A percentile compares a stretch with the other conserved stretches of the same genome.
These are phyloP conservation scores for Ophiostoma quercus DNA, from an alignment of 2,329 filamentous ascomycete genomes.

Conservation along the genomic window DNA sequence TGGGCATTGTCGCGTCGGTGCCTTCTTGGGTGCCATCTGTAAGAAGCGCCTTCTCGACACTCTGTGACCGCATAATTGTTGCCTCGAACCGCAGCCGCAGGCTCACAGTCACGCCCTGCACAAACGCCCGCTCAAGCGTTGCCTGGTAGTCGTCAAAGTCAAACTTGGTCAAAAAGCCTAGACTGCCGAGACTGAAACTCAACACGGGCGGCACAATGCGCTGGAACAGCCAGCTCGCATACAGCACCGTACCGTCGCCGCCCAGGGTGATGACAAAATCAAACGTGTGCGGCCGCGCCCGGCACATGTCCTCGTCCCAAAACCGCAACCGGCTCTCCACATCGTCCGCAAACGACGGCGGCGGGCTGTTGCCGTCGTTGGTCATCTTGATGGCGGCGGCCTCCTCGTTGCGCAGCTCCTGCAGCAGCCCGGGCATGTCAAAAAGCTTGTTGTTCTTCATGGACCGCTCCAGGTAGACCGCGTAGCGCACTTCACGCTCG, in stretches of 20 bases:
- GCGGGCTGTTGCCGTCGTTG: slow-evolving; percentile 28
- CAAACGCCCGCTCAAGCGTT: slow-evolving; percentile 67
- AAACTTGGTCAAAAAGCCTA: slow-evolving; percentile 95
- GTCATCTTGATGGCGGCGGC: slow-evolving; percentile 1
- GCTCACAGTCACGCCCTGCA: slow-evolving; percentile 81
- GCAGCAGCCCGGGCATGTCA: slow-evolving; percentile 62
- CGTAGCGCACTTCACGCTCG: slow-evolving; percentile 63
- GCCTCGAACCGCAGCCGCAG: slow-evolving; percentile 85
- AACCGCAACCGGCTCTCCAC: slow-evolving; percentile 60
- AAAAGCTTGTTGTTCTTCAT: slow-evolving; percentile 68
- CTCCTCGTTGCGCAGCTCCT: slow-evolving; percentile 48
- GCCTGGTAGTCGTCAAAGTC: slow-evolving; percentile 72
- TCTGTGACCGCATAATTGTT: slow-evolving; percentile 80
- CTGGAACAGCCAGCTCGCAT: slow-evolving; percentile 95
- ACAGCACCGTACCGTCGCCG: slow-evolving; percentile 94
- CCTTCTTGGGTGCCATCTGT: not conserved
- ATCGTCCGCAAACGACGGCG: slow-evolving; percentile 21
- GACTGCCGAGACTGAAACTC: slow-evolving; percentile 80
- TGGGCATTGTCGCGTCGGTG: slow-evolving; percentile 22
- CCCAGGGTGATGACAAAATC: slow-evolving; percentile 91
- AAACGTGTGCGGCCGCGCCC: slow-evolving; percentile 73
- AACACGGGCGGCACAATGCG: slow-evolving; percentile 88
- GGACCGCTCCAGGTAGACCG: slow-evolving; percentile 76
- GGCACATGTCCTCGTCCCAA: slow-evolving; percentile 79
- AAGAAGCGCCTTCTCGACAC: not conserved